Conservation (phyloP, 768 basidiomycete genomes). For the Rhodotorula graminis region DNA sequence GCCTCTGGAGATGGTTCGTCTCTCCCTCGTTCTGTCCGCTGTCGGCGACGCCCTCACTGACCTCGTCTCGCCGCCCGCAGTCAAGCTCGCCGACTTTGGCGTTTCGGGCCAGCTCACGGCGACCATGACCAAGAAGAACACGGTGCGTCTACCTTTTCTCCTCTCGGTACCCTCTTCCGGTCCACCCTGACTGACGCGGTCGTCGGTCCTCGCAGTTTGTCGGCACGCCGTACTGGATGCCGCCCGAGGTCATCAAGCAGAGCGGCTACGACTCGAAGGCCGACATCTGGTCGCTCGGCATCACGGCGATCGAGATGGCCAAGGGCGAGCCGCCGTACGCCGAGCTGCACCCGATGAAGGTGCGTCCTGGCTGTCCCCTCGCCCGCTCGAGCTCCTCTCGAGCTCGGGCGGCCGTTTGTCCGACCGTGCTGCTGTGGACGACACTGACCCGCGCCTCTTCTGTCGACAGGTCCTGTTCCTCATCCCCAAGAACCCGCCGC, state of each 20-base stretch:
- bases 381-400: too few relatives aligned
- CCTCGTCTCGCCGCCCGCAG: slow-evolving; percentile 45
- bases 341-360: slow-evolving; percentile 99
- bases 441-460: too few relatives aligned
- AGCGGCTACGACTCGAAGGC: slow-evolving; percentile 99
- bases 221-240: slow-evolving; percentile 94
- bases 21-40: too few relatives aligned
- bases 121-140: slow-evolving; percentile 92
- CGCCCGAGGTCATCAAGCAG: slow-evolving; percentile 98
- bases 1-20: slow-evolving; percentile 66
- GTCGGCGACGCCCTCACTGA: slow-evolving; percentile 11
- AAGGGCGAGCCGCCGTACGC: slow-evolving; percentile 98
- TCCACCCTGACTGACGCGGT: too few relatives aligned
- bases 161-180: too few relatives aligned
- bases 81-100: slow-evolving; percentile 97
- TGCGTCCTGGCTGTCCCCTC: slow-evolving; percentile 45
- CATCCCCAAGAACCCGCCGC: slow-evolving; percentile 96
- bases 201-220: slow-evolving; percentile 31
- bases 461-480: slow-evolving; percentile 77
- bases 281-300: slow-evolving; percentile 97
- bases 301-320: slow-evolving; percentile 94
- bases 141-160: slow-evolving; percentile 59
- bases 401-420: too few relatives aligned
- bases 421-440: too few relatives aligned
- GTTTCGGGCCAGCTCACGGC: slow-evolving; percentile 96